phyloP scores from a whole-genome alignment of 495 filamentous ascomycete species.

The Margaritispora aquatica region DNA sequence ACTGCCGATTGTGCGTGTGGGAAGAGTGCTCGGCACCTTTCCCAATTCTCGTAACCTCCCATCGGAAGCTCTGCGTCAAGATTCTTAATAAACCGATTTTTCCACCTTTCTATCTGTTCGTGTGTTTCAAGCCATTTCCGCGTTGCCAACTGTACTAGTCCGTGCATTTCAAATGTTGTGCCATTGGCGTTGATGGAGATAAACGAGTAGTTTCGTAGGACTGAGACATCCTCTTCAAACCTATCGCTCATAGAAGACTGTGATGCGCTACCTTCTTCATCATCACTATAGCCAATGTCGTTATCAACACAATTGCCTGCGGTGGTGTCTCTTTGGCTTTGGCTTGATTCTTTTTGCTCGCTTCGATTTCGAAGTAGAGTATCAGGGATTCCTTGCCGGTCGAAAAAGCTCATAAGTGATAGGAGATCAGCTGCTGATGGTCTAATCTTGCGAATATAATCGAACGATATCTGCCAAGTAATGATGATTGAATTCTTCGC shows the following conservation, averaged over 20 bases:
- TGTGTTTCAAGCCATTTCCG: slow-evolving; percentile 35
- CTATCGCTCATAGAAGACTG: slow-evolving; percentile 14
- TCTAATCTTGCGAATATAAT: slow-evolving; percentile 29
- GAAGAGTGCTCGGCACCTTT: slow-evolving; percentile 24
- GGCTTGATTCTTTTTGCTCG: background rate
- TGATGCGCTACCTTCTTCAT: background rate
- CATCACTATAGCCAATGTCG: background rate
- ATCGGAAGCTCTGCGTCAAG: slow-evolving; percentile 34
- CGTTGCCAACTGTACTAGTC: slow-evolving; percentile 39
- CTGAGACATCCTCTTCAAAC: slow-evolving; percentile 38
- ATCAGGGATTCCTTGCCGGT: slow-evolving; percentile 31
- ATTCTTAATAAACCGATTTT: slow-evolving; percentile 29
- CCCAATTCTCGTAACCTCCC: slow-evolving; percentile 30
- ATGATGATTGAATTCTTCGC: slow-evolving; percentile 37
- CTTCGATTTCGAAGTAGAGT: slow-evolving; percentile 16
- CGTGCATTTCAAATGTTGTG: slow-evolving; percentile 39
- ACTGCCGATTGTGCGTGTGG: slow-evolving; percentile 22
- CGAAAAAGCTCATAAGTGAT: slow-evolving; percentile 33
- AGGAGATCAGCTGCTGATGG: slow-evolving; percentile 31
- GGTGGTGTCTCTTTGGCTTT: too few species aligned
- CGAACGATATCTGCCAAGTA: slow-evolving; percentile 45
- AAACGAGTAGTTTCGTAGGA: slow-evolving; percentile 37
- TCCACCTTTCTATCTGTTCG: slow-evolving; percentile 32
- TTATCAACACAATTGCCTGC: too few species aligned
- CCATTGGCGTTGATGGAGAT: slow-evolving; percentile 24